Conservation (phyloP, 2,329 filamentous ascomycete species). For the Zelopaecilomyces penicillatus region DNA sequence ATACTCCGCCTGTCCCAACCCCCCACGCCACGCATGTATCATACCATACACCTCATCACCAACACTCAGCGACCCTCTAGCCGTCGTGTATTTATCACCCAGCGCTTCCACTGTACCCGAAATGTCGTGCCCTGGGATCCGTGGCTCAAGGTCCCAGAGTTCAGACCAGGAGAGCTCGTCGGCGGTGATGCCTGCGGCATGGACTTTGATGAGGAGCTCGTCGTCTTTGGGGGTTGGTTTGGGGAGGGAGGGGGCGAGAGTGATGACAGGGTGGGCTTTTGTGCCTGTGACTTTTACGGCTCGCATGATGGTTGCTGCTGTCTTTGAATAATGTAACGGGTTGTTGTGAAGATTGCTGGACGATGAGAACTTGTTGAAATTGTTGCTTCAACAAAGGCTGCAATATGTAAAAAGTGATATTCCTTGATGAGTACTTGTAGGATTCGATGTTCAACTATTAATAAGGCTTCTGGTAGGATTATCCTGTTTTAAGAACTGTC, state of each 20-base stretch:
- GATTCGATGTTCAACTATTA: not conserved
- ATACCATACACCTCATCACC: constrained; percentile 21
- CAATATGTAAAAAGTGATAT: not conserved
- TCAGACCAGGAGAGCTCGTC: constrained; percentile 28
- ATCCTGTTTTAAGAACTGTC: no score
- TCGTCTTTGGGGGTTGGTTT: constrained; percentile 10
- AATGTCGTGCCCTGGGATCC: constrained; percentile 28
- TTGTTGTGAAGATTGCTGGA: not conserved
- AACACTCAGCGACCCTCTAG: constrained; percentile 7
- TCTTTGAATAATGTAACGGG: not conserved
- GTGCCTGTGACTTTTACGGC: constrained; percentile 23
- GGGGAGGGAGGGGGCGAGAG: constrained; percentile 9
- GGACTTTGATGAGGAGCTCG: constrained; percentile 22
- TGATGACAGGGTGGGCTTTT: constrained; percentile 12
- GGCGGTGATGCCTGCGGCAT: constrained; percentile 25
- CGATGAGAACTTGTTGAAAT: no score
- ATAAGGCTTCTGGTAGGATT: no score
- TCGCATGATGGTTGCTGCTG: constrained; percentile 18
- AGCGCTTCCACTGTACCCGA: constrained; percentile 23
- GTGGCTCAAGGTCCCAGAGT: constrained; percentile 17
- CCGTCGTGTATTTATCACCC: constrained; percentile 13
- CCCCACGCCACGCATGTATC: constrained; percentile 12
- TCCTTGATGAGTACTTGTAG: not conserved
- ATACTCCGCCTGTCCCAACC: constrained; percentile 20
- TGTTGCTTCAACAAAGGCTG: not conserved